Conservation (phyloP, 495 filamentous ascomycete species). For the Cercophora sp. region DNA sequence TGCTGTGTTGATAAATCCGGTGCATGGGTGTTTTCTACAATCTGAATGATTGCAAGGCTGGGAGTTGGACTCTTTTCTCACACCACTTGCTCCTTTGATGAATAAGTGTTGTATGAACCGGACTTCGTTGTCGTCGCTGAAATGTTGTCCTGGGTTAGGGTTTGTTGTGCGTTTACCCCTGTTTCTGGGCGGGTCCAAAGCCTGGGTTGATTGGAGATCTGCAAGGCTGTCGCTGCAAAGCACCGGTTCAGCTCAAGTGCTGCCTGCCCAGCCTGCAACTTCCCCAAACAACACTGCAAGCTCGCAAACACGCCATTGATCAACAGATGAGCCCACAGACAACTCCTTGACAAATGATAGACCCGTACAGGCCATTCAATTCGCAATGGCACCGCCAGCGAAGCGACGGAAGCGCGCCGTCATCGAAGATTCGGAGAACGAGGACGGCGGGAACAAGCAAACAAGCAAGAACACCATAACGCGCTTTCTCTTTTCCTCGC, state of each 20-base stretch:
- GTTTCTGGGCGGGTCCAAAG: too few species aligned
- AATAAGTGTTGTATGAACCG: too few species aligned
- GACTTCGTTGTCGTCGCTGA: too few species aligned
- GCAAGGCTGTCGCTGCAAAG: constrained; percentile 3
- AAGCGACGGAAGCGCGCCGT: constrained; percentile 46
- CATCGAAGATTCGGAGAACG: constrained; percentile 33
- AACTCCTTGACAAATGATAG: constrained; percentile 20
- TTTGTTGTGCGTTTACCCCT: too few species aligned
- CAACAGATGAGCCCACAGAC: neutral
- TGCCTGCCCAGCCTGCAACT: constrained; percentile 6
- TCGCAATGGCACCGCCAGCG: constrained; percentile 51
- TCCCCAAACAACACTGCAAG: neutral
- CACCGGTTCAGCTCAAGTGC: neutral
- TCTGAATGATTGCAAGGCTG: too few species aligned
- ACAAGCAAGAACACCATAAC: constrained; percentile 35
- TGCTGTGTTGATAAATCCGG: too few species aligned
- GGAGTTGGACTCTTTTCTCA: too few species aligned
- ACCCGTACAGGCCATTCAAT: constrained; percentile 3
- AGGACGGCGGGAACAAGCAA: constrained; percentile 16
- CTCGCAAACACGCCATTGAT: constrained; percentile 5
- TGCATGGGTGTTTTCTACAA: too few species aligned
- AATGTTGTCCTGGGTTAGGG: neutral
- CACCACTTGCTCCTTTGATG: too few species aligned
- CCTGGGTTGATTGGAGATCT: neutral
- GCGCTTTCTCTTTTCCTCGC: constrained; percentile 42